Evolutionary conservation across 768 basidiomycete species (phyloP).

Genomic region (Leccinum fibrillosum): DNA sequence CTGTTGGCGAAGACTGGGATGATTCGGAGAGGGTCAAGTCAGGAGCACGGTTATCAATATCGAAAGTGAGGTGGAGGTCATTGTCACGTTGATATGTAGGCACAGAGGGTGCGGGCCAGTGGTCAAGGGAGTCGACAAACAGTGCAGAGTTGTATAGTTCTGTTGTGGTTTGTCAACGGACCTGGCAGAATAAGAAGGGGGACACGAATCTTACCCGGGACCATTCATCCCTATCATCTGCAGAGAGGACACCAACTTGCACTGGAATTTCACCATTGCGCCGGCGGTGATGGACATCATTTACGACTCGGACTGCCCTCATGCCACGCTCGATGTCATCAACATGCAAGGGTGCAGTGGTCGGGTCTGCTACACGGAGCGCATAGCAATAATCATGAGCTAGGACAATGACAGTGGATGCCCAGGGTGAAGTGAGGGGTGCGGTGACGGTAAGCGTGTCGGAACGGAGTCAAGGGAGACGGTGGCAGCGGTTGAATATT

Average conservation of each 20-base stretch:
- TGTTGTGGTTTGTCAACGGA: not conserved
- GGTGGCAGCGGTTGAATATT: conserved; percentile 68
- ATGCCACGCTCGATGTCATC: too few species aligned
- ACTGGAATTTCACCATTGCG: conserved; percentile 14
- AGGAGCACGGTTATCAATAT: conserved; percentile 21
- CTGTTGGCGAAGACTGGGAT: conserved; percentile 6
- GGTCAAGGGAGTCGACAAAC: conserved; percentile 38
- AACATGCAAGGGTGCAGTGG: too few species aligned
- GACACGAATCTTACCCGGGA: conserved; percentile 48
- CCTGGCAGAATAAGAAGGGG: not conserved
- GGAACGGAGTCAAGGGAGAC: conserved; percentile 64
- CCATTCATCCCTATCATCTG: conserved; percentile 35
- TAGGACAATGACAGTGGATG: conserved; percentile 42
- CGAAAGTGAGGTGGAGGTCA: conserved; percentile 30
- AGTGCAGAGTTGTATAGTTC: conserved; percentile 65
- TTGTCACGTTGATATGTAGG: conserved; percentile 17
- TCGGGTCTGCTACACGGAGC: too few species aligned
- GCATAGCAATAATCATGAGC: too few species aligned
- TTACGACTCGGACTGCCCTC: too few species aligned
- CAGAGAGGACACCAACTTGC: conserved; percentile 68
- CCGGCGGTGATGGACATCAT: too few species aligned
- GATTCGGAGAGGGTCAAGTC: conserved; percentile 2
- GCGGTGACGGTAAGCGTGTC: conserved; percentile 56
- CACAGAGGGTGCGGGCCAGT: conserved; percentile 41
- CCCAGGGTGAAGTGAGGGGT: conserved; percentile 36